Evolutionary conservation across 192 early-diverging fungal species (phyloP).

Genomic region (Mortierella claussenii): DNA sequence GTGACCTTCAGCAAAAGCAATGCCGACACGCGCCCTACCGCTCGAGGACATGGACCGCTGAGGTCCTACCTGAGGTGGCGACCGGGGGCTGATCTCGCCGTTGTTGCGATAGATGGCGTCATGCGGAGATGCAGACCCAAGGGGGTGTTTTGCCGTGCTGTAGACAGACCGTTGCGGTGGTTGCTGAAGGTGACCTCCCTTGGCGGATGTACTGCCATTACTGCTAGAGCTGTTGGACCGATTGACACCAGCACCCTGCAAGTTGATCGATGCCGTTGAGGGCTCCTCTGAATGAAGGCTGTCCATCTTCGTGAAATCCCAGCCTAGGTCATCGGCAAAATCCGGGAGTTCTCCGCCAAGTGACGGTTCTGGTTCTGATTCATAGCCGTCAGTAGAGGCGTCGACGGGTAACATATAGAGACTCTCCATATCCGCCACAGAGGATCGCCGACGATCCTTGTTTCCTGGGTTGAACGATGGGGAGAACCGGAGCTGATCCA

Average conservation of each 20-base stretch:
- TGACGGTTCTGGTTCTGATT: conserved; percentile 35
- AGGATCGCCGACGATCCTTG: conserved; percentile 31
- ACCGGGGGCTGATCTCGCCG: not conserved
- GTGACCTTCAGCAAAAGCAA: conserved; percentile 16
- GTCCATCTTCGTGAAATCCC: conserved; percentile 44
- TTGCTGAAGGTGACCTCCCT: not conserved
- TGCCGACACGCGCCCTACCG: conserved; percentile 13
- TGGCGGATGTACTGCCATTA: conserved; percentile 12
- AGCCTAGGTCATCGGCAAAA: conserved; percentile 42
- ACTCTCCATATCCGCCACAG: conserved; percentile 44
- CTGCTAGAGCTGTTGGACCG: conserved; percentile 45
- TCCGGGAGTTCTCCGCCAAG: conserved; percentile 14
- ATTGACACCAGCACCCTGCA: not conserved
- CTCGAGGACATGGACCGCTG: conserved; percentile 9
- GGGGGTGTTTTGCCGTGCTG: not conserved
- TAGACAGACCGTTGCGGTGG: not conserved
- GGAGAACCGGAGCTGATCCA: conserved; percentile 17
- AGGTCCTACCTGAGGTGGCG: not conserved
- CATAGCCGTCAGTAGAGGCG: conserved; percentile 34
- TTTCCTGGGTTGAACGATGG: conserved; percentile 20
- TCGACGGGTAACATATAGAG: conserved; percentile 44
- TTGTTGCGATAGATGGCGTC: not conserved
- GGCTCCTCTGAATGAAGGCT: conserved; percentile 15
- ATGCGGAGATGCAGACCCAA: not conserved
- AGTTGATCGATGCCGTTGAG: not conserved